Base-by-base conservation (phyloP, 1,284 basidiomycete species). In the Leccinum subspadiceum region DNA sequence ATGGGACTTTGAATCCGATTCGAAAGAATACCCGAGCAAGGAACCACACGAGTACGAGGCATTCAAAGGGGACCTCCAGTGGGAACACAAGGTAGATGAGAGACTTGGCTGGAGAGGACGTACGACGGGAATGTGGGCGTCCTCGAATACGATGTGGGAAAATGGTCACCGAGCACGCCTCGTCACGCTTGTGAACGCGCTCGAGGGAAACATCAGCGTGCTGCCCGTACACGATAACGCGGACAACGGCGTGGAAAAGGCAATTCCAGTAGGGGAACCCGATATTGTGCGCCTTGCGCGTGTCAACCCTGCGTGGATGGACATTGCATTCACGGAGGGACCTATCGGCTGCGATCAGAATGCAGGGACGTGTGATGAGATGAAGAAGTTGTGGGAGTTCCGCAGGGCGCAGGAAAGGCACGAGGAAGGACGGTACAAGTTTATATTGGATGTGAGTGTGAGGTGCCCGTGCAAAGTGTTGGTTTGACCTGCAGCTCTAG, bases 61-160 rank as follows among this genome's bases (percentile, higher is more conserved):
- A 15, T 65, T 55, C 13, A 70, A 76, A 0, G 75, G 74, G 0
- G 84, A 88, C 67, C 77, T 81, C 0, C 71, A 70, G 0, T 90
- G 85, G 82, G 81, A 82, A 31, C 75, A 79, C 20, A 88, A 84
- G 72, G 64, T 73, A 5, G 81, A 87, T 60, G 80, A 84, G 44
- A 69, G 82, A 31, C 66, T 90, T 31, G 70, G 81, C 22, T 90
- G 88, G 88, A 77, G 88, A 17, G 88, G 88, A 3, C 82, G 79
- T 53, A 86, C 82, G 54, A 89, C 88, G 0, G 88, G 87, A 1
- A 87, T 88, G 50, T 78, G 74, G 65, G 81, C 84, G 59, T 71
- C 71, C 0, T 62, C 69, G 5, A 62, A 69, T 2, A 74, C 74
- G 9, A 72, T 77, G 5, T 89, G 87, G 87, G 73, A 74, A 62